Evolutionary conservation across 2,329 filamentous ascomycete species (phyloP).

Genomic region (Metarhizium rileyi): DNA sequence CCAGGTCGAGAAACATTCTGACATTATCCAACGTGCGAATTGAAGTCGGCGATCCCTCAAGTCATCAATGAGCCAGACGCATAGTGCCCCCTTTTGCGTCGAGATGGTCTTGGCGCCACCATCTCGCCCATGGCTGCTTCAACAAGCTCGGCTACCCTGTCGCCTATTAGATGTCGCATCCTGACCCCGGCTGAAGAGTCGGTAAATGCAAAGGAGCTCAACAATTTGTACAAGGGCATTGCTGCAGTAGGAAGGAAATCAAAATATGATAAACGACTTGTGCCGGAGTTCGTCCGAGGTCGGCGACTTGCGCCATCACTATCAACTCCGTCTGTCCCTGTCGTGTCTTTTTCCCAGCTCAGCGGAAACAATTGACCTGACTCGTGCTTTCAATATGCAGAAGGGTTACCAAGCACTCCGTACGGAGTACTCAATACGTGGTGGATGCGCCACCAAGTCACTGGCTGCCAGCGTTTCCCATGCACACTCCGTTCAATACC

Average conservation of each 20-base stretch:
- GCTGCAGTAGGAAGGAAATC: background rate
- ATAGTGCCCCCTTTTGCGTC: background rate
- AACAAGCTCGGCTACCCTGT: background rate
- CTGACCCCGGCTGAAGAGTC: conserved; percentile 3
- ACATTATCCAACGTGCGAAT: no score
- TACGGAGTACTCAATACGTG: background rate
- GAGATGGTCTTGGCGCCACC: conserved; percentile 1
- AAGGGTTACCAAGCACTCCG: background rate
- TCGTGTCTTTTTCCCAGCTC: background rate
- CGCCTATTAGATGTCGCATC: background rate
- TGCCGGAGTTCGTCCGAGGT: conserved; percentile 9
- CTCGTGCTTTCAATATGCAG: background rate
- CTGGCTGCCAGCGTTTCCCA: background rate
- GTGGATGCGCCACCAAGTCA: background rate
- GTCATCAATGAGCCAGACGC: background rate
- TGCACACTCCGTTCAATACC: background rate
- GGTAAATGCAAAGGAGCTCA: conserved; percentile 7
- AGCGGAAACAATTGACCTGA: conserved; percentile 2
- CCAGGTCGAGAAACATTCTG: no score
- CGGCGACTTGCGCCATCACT: conserved; percentile 4
- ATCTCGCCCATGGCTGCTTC: background rate
- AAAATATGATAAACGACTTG: conserved; percentile 5
- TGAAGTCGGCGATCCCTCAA: background rate
- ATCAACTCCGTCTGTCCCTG: background rate
- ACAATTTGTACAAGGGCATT: conserved; percentile 1